Percentiles rank a stretch among this genome's conserved stretches.
Conservation (phyloP, 441 rosid species). For the Rhodomyrtus psidioides region DNA sequence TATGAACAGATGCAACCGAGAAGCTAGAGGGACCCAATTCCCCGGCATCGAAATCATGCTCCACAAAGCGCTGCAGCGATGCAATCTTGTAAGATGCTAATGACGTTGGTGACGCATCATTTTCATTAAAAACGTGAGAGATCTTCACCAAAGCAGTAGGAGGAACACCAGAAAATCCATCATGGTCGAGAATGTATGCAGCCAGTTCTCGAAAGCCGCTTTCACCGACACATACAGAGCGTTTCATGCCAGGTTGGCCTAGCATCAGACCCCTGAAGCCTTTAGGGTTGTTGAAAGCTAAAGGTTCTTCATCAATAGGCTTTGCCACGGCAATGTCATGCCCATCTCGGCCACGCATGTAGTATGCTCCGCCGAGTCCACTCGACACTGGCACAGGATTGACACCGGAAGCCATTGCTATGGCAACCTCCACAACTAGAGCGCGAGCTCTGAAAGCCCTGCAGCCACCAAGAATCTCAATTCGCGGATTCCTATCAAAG, state of each 20-base stretch:
- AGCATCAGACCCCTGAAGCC: constrained; percentile 58
- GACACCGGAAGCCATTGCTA: constrained; percentile 64
- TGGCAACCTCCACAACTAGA: constrained; percentile 78
- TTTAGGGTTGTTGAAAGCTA: constrained; percentile 72
- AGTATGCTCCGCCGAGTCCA: constrained; percentile 89
- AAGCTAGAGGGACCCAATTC: constrained; percentile 75
- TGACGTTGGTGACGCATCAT: constrained; percentile 20
- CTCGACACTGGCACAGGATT: constrained; percentile 53
- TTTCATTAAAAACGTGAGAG: constrained; percentile 52
- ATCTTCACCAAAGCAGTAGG: constrained; percentile 78
- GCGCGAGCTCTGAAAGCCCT: constrained; percentile 50
- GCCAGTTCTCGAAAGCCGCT: constrained; percentile 81
- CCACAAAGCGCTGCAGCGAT: constrained; percentile 73
- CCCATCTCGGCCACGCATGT: constrained; percentile 36
- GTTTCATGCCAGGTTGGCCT: constrained; percentile 74
- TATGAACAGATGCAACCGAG: constrained; percentile 68
- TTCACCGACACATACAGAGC: constrained; percentile 72
- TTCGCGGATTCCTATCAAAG: constrained; percentile 32
- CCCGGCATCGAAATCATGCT: constrained; percentile 83
- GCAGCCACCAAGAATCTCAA: constrained; percentile 62
- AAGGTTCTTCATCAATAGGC: constrained; percentile 81
- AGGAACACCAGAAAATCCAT: constrained; percentile 81
- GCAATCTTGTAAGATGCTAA: constrained; percentile 52
- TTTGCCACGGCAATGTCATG: constrained; percentile 72
- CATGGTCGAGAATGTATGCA: constrained; percentile 80